Percentiles rank a stretch among this genome's conserved stretches.
phyloP scores from a whole-genome alignment of 2,329 filamentous ascomycete species.

The Monosporascus sp. region DNA sequence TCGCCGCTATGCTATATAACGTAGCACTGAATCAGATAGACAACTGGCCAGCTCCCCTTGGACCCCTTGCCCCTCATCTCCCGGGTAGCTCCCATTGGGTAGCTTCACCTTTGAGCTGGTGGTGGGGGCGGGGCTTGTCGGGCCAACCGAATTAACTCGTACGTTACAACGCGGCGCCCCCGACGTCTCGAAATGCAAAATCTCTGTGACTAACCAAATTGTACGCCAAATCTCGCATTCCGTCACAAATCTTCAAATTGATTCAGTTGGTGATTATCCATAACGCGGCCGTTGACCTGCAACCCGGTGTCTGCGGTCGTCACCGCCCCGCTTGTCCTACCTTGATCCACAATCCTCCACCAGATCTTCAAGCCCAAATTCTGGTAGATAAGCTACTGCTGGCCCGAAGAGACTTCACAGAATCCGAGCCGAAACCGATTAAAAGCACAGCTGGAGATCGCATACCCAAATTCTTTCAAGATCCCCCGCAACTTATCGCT shows the following conservation, averaged over 20 bases:
- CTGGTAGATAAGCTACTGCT: not conserved
- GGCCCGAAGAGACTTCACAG: not conserved
- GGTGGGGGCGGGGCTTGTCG: not conserved
- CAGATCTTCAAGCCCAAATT: not conserved
- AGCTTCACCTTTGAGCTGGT: not conserved
- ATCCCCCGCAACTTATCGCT: not conserved
- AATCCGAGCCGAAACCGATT: not conserved
- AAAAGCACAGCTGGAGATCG: not conserved
- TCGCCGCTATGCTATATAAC: not conserved
- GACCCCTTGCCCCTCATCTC: not conserved
- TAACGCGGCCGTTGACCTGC: not conserved
- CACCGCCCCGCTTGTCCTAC: not conserved
- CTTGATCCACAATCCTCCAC: not conserved
- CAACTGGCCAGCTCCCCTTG: not conserved
- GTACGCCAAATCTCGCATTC: not conserved
- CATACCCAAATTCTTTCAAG: not conserved
- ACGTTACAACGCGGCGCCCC: not conserved
- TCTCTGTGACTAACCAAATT: not conserved
- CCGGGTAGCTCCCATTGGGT: not conserved
- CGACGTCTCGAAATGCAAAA: not conserved
- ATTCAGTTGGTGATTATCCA: not conserved
- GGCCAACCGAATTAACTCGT: not conserved
- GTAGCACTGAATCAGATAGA: not conserved
- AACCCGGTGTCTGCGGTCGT: not conserved
- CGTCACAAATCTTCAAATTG: not conserved